Percentiles rank a stretch among this genome's conserved stretches.
Conservation (phyloP, 306 rosid genomes). For the Vigna hirtella region DNA sequence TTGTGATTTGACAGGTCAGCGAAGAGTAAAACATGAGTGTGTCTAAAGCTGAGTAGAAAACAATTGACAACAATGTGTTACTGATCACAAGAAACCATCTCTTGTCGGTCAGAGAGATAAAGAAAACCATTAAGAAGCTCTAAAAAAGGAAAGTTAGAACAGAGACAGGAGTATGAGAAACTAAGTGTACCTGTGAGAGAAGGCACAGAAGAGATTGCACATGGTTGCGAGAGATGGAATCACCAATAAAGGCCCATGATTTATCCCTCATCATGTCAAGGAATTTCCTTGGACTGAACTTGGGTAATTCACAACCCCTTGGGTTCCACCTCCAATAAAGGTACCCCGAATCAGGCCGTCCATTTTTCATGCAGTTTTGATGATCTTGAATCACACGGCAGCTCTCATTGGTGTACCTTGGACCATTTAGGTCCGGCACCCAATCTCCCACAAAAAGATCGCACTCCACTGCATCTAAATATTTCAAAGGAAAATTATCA, state of each 20-base stretch:
- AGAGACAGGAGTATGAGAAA: conserved; percentile 6
- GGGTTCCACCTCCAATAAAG: conserved; percentile 89
- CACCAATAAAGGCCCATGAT: conserved; percentile 79
- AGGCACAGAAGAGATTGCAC: conserved; percentile 80
- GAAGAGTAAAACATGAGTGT: conserved; percentile 29
- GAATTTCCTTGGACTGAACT: conserved; percentile 64
- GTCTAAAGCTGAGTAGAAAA: conserved; percentile 6
- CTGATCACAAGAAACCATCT: background rate
- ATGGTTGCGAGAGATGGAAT: conserved; percentile 88
- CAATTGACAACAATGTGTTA: conserved; percentile 6
- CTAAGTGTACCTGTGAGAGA: conserved; percentile 68
- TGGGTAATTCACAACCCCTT: conserved; percentile 63
- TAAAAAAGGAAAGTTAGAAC: background rate
- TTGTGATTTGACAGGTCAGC: conserved; percentile 5
- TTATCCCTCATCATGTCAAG: conserved; percentile 70
- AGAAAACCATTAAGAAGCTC: conserved; percentile 8
- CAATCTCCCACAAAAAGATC: conserved; percentile 84
- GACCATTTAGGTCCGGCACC: conserved; percentile 67
- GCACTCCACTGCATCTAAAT: conserved; percentile 56
- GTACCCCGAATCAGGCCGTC: conserved; percentile 77
- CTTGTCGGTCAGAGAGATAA: background rate
- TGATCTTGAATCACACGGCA: conserved; percentile 72
- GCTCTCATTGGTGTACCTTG: conserved; percentile 72
- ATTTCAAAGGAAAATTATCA: conserved; percentile 10
- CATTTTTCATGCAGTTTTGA: conserved; percentile 84